Evolutionary conservation across 2,329 filamentous ascomycete genomes (phyloP).

Genomic region (Laburnicola sp.): DNA sequence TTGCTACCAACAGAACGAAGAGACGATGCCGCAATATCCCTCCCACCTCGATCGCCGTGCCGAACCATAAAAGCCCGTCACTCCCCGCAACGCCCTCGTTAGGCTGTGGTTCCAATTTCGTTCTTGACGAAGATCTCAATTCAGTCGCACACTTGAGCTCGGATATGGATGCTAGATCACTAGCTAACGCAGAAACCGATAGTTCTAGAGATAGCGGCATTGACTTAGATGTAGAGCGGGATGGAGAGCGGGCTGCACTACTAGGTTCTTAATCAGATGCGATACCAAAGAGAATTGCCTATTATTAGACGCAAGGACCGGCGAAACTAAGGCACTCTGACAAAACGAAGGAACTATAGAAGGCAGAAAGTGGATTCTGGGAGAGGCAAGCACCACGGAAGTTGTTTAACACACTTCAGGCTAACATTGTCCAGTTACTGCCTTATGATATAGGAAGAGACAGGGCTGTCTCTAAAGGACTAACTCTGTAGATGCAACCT

Average conservation of each 20-base stretch:
- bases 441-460: conserved; percentile 11
- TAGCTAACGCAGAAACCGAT: too few species aligned
- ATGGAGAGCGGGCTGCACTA: conserved; percentile 6
- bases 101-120: too few species aligned
- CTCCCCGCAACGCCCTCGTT: too few species aligned
- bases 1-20: too few species aligned
- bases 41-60: background rate
- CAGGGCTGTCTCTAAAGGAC: conserved; percentile 12
- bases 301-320: background rate
- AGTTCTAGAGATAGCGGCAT: too few species aligned
- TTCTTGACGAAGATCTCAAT: too few species aligned
- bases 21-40: background rate
- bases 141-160: too few species aligned
- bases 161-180: too few species aligned
- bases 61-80: background rate
- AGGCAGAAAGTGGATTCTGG: conserved; percentile 9
- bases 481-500: conserved; percentile 11
- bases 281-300: too few species aligned
- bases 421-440: conserved; percentile 10
- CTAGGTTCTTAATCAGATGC: background rate
- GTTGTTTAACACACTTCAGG: too few species aligned
- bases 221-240: background rate
- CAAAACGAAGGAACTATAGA: conserved; percentile 5
- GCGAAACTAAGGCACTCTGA: conserved; percentile 4
- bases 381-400: background rate